A percentile compares a stretch with the other conserved stretches of the same genome.
phyloP scores from a whole-genome alignment of 2,329 filamentous ascomycete genomes.

The Albophoma yamanashiensis region DNA sequence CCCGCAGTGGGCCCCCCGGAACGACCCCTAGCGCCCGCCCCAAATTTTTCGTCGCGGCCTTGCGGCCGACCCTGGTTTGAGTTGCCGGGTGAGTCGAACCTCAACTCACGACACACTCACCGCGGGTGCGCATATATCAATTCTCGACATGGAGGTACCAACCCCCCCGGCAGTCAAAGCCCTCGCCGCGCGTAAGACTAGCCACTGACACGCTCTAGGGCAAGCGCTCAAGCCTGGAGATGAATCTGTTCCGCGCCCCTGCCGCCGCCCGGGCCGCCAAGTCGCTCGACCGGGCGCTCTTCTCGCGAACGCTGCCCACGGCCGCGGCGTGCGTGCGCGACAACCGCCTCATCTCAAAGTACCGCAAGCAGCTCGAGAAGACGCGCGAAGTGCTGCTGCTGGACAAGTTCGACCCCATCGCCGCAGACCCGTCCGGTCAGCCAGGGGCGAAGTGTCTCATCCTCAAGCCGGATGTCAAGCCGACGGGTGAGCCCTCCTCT shows the following conservation, averaged over 20 bases:
- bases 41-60: constrained; percentile 19
- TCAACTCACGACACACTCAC: not conserved
- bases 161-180: not conserved
- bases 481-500: constrained; percentile 28
- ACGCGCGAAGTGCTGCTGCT: constrained; percentile 55
- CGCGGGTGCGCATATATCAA: not conserved
- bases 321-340: constrained; percentile 72
- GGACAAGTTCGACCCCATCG: constrained; percentile 54
- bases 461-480: constrained; percentile 44
- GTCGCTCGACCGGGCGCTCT: constrained; percentile 73
- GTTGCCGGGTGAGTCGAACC: not conserved
- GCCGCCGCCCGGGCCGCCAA: constrained; percentile 64
- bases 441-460: constrained; percentile 52
- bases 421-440: constrained; percentile 32
- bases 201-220: not conserved
- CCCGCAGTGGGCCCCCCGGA: not conserved
- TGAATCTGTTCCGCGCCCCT: constrained; percentile 64
- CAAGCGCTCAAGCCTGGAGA: constrained; percentile 22
- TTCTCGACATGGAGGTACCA: constrained; percentile 16
- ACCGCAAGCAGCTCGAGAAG: constrained; percentile 54
- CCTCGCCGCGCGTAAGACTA: not conserved
- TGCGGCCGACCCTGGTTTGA: constrained; percentile 2
- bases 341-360: constrained; percentile 60
- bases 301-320: constrained; percentile 64
- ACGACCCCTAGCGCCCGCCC: constrained; percentile 2